These are phyloP conservation scores for Russula olivacea DNA, from an alignment of 768 basidiomycete genomes.

Conservation along the genomic window DNA sequence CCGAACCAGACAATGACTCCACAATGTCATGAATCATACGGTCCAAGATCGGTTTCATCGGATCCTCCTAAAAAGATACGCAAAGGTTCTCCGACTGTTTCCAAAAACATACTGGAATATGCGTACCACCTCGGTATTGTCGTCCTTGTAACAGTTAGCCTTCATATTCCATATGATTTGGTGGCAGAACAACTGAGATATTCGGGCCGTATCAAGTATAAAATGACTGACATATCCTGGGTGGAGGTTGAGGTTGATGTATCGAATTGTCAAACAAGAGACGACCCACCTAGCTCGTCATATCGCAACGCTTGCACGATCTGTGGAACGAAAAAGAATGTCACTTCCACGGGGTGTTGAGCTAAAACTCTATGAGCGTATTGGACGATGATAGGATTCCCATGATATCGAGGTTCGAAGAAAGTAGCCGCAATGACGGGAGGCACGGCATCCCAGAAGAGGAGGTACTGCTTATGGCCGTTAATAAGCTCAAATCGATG, in stretches of 20 bases:
- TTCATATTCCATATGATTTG: slow-evolving; percentile 99
- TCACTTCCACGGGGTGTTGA: slow-evolving; percentile 89
- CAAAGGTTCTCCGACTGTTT: not conserved
- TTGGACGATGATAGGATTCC: slow-evolving; percentile 83
- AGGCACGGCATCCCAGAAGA: slow-evolving; percentile 85
- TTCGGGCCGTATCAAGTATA: slow-evolving; percentile 95
- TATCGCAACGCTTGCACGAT: slow-evolving; percentile 93
- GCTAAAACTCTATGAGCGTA: slow-evolving; percentile 94
- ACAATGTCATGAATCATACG: slow-evolving; percentile 76
- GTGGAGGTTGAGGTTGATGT: not conserved
- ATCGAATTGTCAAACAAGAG: not conserved
- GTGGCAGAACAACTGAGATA: slow-evolving; percentile 96
- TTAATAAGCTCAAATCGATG: slow-evolving; percentile 4
- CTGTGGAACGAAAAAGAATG: slow-evolving; percentile 99
- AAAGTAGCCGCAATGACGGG: slow-evolving; percentile 76
- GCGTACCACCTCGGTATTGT: slow-evolving; percentile 72
- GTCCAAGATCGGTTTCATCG: slow-evolving; percentile 96
- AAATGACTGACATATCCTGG: slow-evolving; percentile 90
- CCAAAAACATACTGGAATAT: not conserved
- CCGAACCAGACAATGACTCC: slow-evolving; percentile 79
- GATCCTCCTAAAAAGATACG: slow-evolving; percentile 62
- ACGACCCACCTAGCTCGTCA: slow-evolving; percentile 69
- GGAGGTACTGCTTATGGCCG: slow-evolving; percentile 55
- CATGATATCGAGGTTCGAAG: slow-evolving; percentile 80
- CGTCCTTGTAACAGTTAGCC: slow-evolving; percentile 93